Evolutionary conservation across 2,329 filamentous ascomycete species (phyloP), one percentile per base, ranked within the genome.

Genomic region (Aschersonia sp.): DNA sequence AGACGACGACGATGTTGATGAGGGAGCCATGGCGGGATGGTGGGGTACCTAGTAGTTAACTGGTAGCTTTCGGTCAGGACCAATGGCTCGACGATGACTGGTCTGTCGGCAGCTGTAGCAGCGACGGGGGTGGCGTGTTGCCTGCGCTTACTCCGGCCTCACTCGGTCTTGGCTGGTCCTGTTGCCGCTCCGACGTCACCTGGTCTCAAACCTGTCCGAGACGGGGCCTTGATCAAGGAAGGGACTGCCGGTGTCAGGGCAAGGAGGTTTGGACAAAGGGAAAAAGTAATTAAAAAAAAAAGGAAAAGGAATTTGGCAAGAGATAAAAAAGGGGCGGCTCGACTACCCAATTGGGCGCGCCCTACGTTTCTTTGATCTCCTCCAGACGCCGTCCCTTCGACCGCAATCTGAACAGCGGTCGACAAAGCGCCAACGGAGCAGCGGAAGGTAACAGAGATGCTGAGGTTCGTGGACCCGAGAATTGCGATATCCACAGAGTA

Each of bases 1-100:
- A 47, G 72, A 66, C 53, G 66, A 67, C 54, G 58, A 55, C 48
- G 50, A 40, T 37, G 53, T 55, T 48, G 50, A 40, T 37, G 53
- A 57, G 42, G 50, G 47, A 49, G 51, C 47, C 50, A 54, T 53
- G 48, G 46, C 43, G 48, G 48, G 46, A 43, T 47, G 47, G 42
- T 30, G 42, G 44, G 40, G 33, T 49, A 22, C 22, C 22, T 22
- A 22, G 22, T 22, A 22, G 2, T 22, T 22, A 22, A 22, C 22
- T 22, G 22, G 22, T 22, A 22, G 22, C 22, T 42, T 32, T 14
- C 30, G 30, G 22, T 44, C 31, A 22, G 33, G 44, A 35, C 30
- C 37, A 46, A 46, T 49, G 42, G 43, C 30, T 33, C 8, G 47
- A 31, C 14, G 44, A 11, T 33, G 47, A 40, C 43, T 42, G 47